Percentiles rank a stretch among this genome's conserved stretches.
These are phyloP conservation scores for Bjerkandera adusta DNA, from an alignment of 1,284 basidiomycete genomes.

Conservation along the genomic window DNA sequence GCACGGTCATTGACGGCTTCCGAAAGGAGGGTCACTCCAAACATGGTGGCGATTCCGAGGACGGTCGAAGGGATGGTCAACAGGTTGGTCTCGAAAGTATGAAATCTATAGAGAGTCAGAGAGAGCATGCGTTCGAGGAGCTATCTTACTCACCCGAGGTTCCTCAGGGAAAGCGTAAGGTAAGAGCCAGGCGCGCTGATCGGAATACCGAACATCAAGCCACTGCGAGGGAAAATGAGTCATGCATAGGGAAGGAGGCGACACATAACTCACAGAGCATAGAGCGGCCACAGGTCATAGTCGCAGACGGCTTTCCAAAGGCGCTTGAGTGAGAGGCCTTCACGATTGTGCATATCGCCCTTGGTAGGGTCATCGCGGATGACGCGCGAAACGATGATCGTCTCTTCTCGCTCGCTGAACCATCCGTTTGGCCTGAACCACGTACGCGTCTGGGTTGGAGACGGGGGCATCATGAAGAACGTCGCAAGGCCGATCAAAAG, in stretches of 20 bases:
- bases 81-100: slow-evolving; percentile 32
- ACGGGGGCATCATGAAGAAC: slow-evolving; percentile 67
- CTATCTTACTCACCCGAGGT: slow-evolving; percentile 40
- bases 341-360: slow-evolving; percentile 65
- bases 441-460: slow-evolving; percentile 57
- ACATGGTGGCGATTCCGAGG: slow-evolving; percentile 42
- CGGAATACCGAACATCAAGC: slow-evolving; percentile 28
- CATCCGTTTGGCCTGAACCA: slow-evolving; percentile 40
- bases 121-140: background rate
- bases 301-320: slow-evolving; percentile 33
- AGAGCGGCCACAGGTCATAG: slow-evolving; percentile 19
- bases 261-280: slow-evolving; percentile 21
- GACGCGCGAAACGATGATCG: slow-evolving; percentile 14
- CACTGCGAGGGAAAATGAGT: slow-evolving; percentile 7
- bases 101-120: slow-evolving; percentile 25
- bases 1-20: slow-evolving; percentile 47
- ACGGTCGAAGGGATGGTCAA: slow-evolving; percentile 35
- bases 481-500: slow-evolving; percentile 52
- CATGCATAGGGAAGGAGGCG: background rate
- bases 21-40: slow-evolving; percentile 41
- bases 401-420: slow-evolving; percentile 46
- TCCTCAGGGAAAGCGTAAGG: slow-evolving; percentile 53
- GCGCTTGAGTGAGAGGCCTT: slow-evolving; percentile 52
- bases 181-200: slow-evolving; percentile 37
- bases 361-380: slow-evolving; percentile 15